phyloP scores from a whole-genome alignment of 148 eudicot species.

The Camellia sinensis region DNA sequence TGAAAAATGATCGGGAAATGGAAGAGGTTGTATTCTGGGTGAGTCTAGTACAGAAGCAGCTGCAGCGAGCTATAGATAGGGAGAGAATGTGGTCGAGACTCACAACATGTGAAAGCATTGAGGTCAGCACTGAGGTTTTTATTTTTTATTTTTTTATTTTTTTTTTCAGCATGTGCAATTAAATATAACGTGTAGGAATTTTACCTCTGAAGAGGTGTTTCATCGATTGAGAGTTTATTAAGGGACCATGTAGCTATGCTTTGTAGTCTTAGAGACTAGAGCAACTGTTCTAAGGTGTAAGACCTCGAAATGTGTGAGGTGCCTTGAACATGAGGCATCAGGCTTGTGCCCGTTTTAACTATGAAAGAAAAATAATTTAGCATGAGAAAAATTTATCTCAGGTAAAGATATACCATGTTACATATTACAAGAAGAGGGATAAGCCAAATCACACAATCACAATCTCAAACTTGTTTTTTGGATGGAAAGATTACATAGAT shows the following conservation, averaged over 20 bases:
- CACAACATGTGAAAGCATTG: slow-evolving; percentile 93
- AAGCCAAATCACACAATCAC: background rate
- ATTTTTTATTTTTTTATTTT: background rate
- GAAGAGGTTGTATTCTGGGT: slow-evolving; percentile 95
- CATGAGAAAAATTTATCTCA: background rate
- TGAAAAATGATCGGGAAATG: slow-evolving; percentile 53
- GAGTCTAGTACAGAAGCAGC: slow-evolving; percentile 75
- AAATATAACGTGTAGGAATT: background rate
- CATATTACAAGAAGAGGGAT: background rate
- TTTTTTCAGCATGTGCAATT: background rate
- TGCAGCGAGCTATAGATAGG: slow-evolving; percentile 83
- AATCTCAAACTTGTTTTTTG: background rate
- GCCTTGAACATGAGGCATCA: background rate
- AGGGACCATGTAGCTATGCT: background rate
- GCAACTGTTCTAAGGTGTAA: background rate
- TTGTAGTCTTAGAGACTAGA: background rate
- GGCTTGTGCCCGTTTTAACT: background rate
- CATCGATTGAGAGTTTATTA: slow-evolving; percentile 6
- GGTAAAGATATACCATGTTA: background rate
- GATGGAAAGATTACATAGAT: background rate
- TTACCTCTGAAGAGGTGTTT: background rate
- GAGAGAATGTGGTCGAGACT: slow-evolving; percentile 96
- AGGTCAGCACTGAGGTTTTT: slow-evolving; percentile 41
- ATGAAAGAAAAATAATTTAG: background rate
- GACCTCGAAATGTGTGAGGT: background rate